Conservation (phyloP, 805 yeast genomes). For the Candida nitratophila region DNA sequence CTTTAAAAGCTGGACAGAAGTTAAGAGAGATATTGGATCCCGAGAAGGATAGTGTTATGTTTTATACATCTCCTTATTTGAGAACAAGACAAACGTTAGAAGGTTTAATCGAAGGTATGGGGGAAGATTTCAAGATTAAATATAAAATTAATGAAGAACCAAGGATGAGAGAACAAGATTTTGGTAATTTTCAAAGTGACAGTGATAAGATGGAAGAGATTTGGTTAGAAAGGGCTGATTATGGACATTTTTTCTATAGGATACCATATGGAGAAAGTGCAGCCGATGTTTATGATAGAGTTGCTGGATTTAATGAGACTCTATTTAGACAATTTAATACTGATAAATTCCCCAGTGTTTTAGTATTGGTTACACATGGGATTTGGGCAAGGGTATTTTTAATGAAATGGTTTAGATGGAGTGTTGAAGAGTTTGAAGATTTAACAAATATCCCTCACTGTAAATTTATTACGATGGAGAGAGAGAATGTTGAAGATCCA, state of each 20-base stretch:
- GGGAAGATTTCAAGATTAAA: conserved; percentile 24
- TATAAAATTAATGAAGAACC: conserved; percentile 79
- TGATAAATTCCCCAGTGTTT: conserved; percentile 68
- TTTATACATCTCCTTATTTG: conserved; percentile 81
- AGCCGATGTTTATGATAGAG: conserved; percentile 90
- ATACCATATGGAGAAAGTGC: conserved; percentile 95
- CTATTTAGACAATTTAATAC: conserved; percentile 70
- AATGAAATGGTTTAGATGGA: conserved; percentile 94
- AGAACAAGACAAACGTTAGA: conserved; percentile 82
- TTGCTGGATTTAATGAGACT: conserved; percentile 85
- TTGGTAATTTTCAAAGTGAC: conserved; percentile 84
- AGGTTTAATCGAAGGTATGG: conserved; percentile 52
- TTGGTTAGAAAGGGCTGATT: conserved; percentile 78
- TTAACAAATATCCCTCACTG: conserved; percentile 83
- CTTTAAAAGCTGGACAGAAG: conserved; percentile 51
- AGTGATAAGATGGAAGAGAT: conserved; percentile 71
- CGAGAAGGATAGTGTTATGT: conserved; percentile 55
- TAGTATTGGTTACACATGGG: conserved; percentile 87
- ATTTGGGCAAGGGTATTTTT: conserved; percentile 89
- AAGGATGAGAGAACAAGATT: conserved; percentile 88
- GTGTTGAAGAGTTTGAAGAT: conserved; percentile 81
- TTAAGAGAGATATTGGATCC: conserved; percentile 31
- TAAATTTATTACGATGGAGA: conserved; percentile 72
- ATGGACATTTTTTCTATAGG: conserved; percentile 84
- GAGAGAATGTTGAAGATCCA: conserved; percentile 24